phyloP scores from a whole-genome alignment of 352 stramenopile species.

The Globisporangium splendens region DNA sequence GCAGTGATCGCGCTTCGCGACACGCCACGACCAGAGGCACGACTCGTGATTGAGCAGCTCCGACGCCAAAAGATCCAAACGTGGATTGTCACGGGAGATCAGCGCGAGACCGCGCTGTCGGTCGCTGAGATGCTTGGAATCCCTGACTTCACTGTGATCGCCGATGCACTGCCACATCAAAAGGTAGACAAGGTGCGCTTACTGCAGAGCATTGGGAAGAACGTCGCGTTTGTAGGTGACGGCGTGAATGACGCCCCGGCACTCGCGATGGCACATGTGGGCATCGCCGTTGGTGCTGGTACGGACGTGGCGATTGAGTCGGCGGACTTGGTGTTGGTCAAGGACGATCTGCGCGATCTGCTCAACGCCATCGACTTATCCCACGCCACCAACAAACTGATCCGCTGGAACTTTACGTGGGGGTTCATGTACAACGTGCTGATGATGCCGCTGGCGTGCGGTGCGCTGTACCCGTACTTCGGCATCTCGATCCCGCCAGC shows the following conservation, averaged over 20 bases:
- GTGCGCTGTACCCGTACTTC: constrained; percentile 55
- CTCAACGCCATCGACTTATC: constrained; percentile 66
- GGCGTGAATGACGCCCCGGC: constrained; percentile 71
- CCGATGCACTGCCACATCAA: constrained; percentile 66
- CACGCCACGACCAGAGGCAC: constrained; percentile 44
- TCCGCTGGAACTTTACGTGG: constrained; percentile 77
- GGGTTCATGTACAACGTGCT: constrained; percentile 70
- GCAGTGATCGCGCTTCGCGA: constrained; percentile 55
- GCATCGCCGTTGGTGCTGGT: constrained; percentile 58
- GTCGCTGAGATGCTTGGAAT: constrained; percentile 52
- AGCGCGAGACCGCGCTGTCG: constrained; percentile 49
- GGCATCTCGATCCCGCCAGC: constrained; percentile 63
- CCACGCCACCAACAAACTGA: constrained; percentile 53
- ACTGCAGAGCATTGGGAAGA: constrained; percentile 64
- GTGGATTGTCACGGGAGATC: constrained; percentile 79
- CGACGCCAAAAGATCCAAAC: constrained; percentile 52
- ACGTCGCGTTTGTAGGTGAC: constrained; percentile 72
- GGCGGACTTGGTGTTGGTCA: constrained; percentile 71
- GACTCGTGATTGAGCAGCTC: constrained; percentile 49
- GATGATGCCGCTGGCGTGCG: constrained; percentile 73
- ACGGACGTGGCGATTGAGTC: constrained; percentile 71
- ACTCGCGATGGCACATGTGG: constrained; percentile 65
- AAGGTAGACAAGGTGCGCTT: constrained; percentile 76
- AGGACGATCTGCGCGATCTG: constrained; percentile 63
- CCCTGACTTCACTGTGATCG: constrained; percentile 47